A percentile compares a stretch with the other conserved stretches of the same genome.
Evolutionary conservation across 192 early-diverging fungal genomes (phyloP).

Genomic region (Rhizophagus sp.): DNA sequence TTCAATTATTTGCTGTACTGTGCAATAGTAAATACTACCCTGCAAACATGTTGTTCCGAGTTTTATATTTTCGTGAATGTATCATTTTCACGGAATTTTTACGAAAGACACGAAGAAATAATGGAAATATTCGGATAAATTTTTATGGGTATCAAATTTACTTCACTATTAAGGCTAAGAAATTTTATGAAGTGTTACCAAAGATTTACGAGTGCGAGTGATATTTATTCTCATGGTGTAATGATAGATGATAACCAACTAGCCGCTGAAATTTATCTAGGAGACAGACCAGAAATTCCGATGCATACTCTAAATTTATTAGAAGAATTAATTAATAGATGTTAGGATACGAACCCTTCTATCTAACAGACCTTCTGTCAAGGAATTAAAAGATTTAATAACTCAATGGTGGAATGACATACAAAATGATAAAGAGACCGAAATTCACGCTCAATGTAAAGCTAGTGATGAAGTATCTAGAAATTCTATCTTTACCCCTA

Average conservation of each 20-base stretch:
- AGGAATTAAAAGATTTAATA: not conserved
- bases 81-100: too few relatives aligned
- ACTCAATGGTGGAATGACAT: not conserved
- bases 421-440: not conserved
- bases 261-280: not conserved
- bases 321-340: not conserved
- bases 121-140: too few relatives aligned
- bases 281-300: not conserved
- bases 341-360: not conserved
- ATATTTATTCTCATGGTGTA: slow-evolving; percentile 11
- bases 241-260: not conserved
- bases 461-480: not conserved
- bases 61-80: too few relatives aligned
- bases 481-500: not conserved
- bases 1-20: too few relatives aligned
- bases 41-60: too few relatives aligned
- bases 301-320: not conserved
- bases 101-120: too few relatives aligned
- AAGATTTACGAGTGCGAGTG: not conserved
- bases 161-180: not conserved
- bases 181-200: slow-evolving; percentile 13
- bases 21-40: too few relatives aligned
- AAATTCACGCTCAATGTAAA: too few relatives aligned
- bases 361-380: not conserved
- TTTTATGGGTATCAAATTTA: not conserved